Percentiles rank a stretch among this genome's conserved stretches.
phyloP scores from a whole-genome alignment of 2,329 filamentous ascomycete species.

The Coniella vitis region DNA sequence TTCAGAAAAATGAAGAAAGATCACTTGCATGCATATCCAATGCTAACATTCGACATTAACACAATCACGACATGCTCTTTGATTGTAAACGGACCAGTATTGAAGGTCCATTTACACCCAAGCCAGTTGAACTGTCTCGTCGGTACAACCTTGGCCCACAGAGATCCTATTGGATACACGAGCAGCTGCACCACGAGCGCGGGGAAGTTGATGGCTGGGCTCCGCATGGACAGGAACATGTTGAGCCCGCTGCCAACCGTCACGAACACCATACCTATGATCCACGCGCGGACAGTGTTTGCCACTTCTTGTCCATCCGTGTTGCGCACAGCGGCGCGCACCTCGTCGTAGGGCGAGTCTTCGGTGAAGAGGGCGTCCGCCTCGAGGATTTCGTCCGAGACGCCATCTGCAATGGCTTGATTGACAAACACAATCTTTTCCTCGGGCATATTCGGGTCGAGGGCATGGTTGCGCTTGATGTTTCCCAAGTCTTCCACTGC shows the following conservation, averaged over 20 bases:
- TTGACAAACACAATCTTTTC: conserved; percentile 28
- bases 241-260: conserved; percentile 33
- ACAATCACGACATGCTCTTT: conserved; percentile 40
- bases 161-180: conserved; percentile 36
- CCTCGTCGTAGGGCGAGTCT: conserved; percentile 33
- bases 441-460: conserved; percentile 28
- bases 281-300: conserved; percentile 38
- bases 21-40: conserved; percentile 11
- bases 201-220: conserved; percentile 30
- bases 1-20: neutral
- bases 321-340: conserved; percentile 38
- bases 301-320: conserved; percentile 36
- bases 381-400: conserved; percentile 25
- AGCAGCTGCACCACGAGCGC: conserved; percentile 33
- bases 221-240: conserved; percentile 30
- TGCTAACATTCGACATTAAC: conserved; percentile 37
- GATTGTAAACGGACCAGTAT: conserved; percentile 37
- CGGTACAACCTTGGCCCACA: conserved; percentile 37
- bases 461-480: conserved; percentile 27
- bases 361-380: conserved; percentile 27
- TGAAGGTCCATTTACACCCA: conserved; percentile 35
- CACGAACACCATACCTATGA: conserved; percentile 37
- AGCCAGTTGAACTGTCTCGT: conserved; percentile 33
- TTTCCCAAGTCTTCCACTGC: conserved; percentile 21
- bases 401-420: conserved; percentile 25